Base-by-base conservation (phyloP, 1,284 basidiomycete species). In the Afroboletus lepidellus region DNA sequence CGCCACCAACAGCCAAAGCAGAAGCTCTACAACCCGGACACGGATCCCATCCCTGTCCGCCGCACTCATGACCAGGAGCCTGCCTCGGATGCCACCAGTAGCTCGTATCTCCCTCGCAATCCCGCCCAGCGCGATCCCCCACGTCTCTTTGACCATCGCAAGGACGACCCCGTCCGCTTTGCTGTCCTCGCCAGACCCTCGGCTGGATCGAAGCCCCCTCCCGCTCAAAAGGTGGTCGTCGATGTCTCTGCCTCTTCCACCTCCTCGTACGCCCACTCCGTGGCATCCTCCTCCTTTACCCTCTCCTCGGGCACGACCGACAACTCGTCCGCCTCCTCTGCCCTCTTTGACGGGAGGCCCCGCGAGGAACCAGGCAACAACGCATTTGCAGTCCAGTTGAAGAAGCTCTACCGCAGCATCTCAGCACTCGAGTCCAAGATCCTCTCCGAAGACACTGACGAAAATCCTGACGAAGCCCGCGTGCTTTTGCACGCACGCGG, bases 131-230 rank as follows among this genome's bases (percentile, higher is more conserved):
- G 42, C 20, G 25, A 30, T 8, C 46, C 71, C 3, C 32, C 70
- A 6, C 86, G 88, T 58, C 78, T 95, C 0, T 94, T 93, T 54
- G 91, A 94, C 65, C 87, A 86, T 54, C 76, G 87, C 43, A 87
- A 87, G 66, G 87, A 95, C 66, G 89, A 95, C 66, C 90, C 92
- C 0, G 82, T 93, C 39, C 80, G 85, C 8, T 94, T 93, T 69
- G 75, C 81, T 36, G 80, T 83, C 16, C 78, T 84, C 45, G 71
- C 79, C 2, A 79, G 80, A 23, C 79, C 84, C 2, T 70, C 69
- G 3, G 72, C 42, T 58, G 62, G 56, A 61, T 70, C 53, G 61
- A 77, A 70, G 12, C 69, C 73, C 2, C 62, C 72, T 1, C 79
- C 79, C 7, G 74, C 77, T n/a, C 76, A 81, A 33, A 85, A 85